Conservation (phyloP, 192 early-diverging fungal species). For the Lobosporangium transversale region DNA sequence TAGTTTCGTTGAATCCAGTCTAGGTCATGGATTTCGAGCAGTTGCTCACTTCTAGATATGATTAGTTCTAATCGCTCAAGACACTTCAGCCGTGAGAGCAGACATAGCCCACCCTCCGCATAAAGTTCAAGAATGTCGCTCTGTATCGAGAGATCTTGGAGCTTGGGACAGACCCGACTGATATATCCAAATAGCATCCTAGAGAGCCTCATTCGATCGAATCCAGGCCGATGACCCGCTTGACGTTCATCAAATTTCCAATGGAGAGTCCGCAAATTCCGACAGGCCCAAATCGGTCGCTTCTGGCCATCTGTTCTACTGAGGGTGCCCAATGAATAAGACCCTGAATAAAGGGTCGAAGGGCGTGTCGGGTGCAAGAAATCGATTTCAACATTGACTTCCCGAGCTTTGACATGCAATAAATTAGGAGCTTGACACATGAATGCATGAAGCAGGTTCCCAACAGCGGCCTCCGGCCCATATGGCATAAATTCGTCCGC, state of each 20-base stretch:
- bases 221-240: neutral
- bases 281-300: neutral
- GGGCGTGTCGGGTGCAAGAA: neutral
- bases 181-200: neutral
- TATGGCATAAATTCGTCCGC: neutral
- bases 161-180: constrained; percentile 3
- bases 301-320: neutral
- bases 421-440: neutral
- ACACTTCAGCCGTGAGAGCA: neutral
- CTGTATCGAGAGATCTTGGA: neutral
- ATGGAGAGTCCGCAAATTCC: neutral
- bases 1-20: constrained; percentile 3
- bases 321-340: neutral
- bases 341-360: neutral
- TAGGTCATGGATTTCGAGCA: neutral
- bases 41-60: neutral
- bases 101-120: neutral
- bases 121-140: neutral
- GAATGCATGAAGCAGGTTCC: neutral
- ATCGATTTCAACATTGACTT: neutral
- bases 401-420: neutral
- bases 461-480: neutral
- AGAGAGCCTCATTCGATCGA: neutral
- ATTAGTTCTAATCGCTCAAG: neutral
- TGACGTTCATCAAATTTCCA: neutral